Evolutionary conservation across 2,329 filamentous ascomycete genomes (phyloP).

Genomic region (Septoria linicola): DNA sequence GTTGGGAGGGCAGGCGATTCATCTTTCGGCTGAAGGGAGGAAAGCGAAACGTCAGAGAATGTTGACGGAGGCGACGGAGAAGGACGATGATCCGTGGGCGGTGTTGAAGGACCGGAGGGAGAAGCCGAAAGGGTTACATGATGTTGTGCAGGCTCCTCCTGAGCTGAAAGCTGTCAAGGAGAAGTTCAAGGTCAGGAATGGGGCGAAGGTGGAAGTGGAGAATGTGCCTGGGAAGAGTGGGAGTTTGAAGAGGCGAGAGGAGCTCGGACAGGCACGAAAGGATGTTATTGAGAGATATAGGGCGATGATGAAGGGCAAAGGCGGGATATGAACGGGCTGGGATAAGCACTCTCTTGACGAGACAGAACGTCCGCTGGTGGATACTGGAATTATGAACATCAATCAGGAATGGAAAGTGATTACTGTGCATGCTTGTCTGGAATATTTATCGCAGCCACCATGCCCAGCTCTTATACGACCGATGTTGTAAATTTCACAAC

Average conservation of each 20-base stretch:
- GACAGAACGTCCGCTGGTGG: too few relatives aligned
- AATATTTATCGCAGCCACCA: too few relatives aligned
- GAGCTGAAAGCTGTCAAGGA: slow-evolving; percentile 63
- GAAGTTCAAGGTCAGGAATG: slow-evolving; percentile 64
- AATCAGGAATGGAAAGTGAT: too few relatives aligned
- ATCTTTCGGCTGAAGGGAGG: slow-evolving; percentile 57
- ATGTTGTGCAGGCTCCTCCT: slow-evolving; percentile 74
- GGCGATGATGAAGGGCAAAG: slow-evolving; percentile 60
- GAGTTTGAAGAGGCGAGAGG: slow-evolving; percentile 70
- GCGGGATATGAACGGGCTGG: slow-evolving; percentile 12
- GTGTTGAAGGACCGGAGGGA: slow-evolving; percentile 67
- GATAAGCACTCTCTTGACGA: too few relatives aligned
- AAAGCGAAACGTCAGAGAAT: slow-evolving; percentile 46
- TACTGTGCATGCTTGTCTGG: too few relatives aligned
- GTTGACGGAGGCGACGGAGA: slow-evolving; percentile 49
- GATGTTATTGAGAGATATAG: slow-evolving; percentile 74
- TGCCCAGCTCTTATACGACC: too few relatives aligned
- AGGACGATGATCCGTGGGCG: slow-evolving; percentile 73
- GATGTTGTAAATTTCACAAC: too few relatives aligned
- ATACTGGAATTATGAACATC: too few relatives aligned
- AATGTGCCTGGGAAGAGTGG: slow-evolving; percentile 69
- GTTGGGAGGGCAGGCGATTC: slow-evolving; percentile 62
- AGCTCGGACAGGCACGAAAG: slow-evolving; percentile 66
- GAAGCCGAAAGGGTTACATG: slow-evolving; percentile 50
- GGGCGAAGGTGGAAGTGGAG: slow-evolving; percentile 64